Conservation (phyloP, 2,329 filamentous ascomycete species). For the Elsinoe australis region DNA sequence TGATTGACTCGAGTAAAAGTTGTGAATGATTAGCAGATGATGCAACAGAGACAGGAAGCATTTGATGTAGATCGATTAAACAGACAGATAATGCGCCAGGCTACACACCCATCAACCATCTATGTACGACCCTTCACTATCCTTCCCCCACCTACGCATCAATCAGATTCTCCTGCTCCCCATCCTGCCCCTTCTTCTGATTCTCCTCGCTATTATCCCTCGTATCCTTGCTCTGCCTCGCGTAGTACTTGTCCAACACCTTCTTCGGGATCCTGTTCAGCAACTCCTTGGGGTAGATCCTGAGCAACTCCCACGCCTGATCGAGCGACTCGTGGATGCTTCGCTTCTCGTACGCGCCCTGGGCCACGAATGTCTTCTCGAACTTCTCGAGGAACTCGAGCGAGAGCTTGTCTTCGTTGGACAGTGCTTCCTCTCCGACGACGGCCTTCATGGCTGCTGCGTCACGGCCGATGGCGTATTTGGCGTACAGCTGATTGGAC, state of each 20-base stretch:
- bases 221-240: slow-evolving; percentile 37
- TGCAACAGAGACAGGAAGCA: no score
- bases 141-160: slow-evolving; percentile 22
- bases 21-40: no score
- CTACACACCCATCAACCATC: no score
- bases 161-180: slow-evolving; percentile 23
- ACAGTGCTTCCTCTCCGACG: slow-evolving; percentile 94
- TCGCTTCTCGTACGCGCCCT: slow-evolving; percentile 86
- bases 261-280: slow-evolving; percentile 69
- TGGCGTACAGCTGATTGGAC: slow-evolving; percentile 98
- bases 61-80: no score
- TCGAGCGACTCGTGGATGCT: slow-evolving; percentile 91
- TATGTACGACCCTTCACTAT: no score
- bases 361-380: slow-evolving; percentile 86
- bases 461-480: slow-evolving; percentile 98
- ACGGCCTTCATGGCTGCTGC: slow-evolving; percentile 99
- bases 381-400: slow-evolving; percentile 99
- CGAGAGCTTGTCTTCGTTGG: slow-evolving; percentile 91
- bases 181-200: slow-evolving; percentile 27
- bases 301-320: slow-evolving; percentile 88
- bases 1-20: no score
- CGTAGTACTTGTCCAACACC: slow-evolving; percentile 46
- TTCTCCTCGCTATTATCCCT: slow-evolving; percentile 35
- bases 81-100: no score
- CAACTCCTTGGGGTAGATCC: slow-evolving; percentile 96